Base-by-base conservation (phyloP, 2,329 filamentous ascomycete species). In the Monosporascus ibericus region DNA sequence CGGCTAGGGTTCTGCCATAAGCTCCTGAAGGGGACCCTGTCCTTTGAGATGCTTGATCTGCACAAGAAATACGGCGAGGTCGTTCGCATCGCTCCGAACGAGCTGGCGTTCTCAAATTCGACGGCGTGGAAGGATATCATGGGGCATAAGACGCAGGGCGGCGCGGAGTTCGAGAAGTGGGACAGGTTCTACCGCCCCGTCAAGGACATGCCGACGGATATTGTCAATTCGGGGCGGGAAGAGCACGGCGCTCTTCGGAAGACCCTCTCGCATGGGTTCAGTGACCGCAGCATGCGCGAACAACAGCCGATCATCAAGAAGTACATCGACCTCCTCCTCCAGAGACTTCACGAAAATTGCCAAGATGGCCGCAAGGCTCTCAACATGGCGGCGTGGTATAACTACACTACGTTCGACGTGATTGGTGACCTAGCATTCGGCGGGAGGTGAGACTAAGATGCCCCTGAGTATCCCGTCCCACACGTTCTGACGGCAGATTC, bases 11-110 rank as follows among this genome's bases (percentile, higher is more conserved):
- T 38, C 47, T 39, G 47, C 17, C 20, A 52, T 15, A 42, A 38
- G n/a, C 39, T 54, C n/a, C 9, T 53, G 14, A 39, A 40, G 8
- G 62, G 62, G 17, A 58, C 51, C 8, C 27, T 59, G 24, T 47
- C 52, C 4, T 44, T 54, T 11, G 50, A 57, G 17, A 55, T 61
- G 49, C 52, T 36, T 48, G 51, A 60, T 2, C 54, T 71, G 27
- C 68, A 70, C 51, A 52, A 55, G 4, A 60, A 65, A 49, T 72
- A 72, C 50, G 73, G 73, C 8, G 61, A 63, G 1, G 60, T 75
- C 5, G 70, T 76, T 5, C 69, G 73, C 2, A 58, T 72, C 42
- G 61, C 63, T 3, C 72, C 73, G 0, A 63, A 70, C 48, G 71
- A 75, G 53, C 63, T 76, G 7, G 68, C 69, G 4, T 75, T 68